These are phyloP conservation scores for Vigna hirtella DNA, from an alignment of 306 rosid species.

Conservation along the genomic window DNA sequence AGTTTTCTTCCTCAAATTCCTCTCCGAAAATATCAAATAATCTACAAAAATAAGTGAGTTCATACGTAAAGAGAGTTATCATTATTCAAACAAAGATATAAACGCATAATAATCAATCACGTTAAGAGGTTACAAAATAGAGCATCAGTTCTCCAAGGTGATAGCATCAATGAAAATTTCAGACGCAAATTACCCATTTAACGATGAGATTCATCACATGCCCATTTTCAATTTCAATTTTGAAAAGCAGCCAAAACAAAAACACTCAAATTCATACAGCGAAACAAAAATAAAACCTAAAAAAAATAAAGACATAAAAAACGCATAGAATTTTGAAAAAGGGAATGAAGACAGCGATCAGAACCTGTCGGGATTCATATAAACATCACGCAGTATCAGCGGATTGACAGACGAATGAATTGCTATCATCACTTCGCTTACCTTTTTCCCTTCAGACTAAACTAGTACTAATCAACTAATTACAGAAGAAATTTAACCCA, in stretches of 20 bases:
- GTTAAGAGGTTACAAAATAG: too few species aligned
- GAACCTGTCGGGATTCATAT: slow-evolving; percentile 97
- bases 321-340: neutral
- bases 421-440: slow-evolving; percentile 76
- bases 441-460: slow-evolving; percentile 29
- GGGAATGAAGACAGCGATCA: slow-evolving; percentile 60
- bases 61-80: too few species aligned
- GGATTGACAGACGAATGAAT: slow-evolving; percentile 86
- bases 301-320: neutral
- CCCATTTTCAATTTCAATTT: neutral
- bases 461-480: neutral
- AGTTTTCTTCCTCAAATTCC: too few species aligned
- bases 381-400: slow-evolving; percentile 74
- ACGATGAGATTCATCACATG: slow-evolving; percentile 47
- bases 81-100: too few species aligned
- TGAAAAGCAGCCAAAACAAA: neutral
- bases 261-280: neutral
- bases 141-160: slow-evolving; percentile 64
- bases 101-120: too few species aligned
- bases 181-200: slow-evolving; percentile 67
- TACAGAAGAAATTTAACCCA: neutral
- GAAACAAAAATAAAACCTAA: too few species aligned
- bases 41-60: neutral
- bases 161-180: slow-evolving; percentile 53
- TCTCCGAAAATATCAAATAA: neutral